phyloP scores from a whole-genome alignment of 768 basidiomycete species.

The Amanita subjunquillea region DNA sequence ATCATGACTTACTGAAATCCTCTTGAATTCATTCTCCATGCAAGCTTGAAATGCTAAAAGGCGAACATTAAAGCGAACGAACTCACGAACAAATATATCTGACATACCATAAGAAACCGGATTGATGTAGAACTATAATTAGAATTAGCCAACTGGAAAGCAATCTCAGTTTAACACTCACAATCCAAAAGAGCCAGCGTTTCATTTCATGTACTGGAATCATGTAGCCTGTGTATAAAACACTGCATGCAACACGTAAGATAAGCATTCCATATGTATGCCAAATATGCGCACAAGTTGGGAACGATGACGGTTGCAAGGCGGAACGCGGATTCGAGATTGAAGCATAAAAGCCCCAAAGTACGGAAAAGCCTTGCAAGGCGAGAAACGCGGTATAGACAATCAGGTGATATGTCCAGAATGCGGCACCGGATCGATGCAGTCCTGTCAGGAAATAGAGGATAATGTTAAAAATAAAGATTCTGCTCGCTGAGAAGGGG shows the following conservation, averaged over 20 bases:
- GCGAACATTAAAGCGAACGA: background rate
- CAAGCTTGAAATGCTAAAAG: conserved; percentile 57
- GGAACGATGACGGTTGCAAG: conserved; percentile 64
- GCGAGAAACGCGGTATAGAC: conserved; percentile 53
- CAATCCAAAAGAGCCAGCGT: conserved; percentile 81
- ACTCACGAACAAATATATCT: background rate
- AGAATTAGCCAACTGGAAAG: conserved; percentile 7
- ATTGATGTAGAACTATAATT: conserved; percentile 61
- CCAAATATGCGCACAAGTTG: conserved; percentile 34
- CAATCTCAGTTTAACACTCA: conserved; percentile 19
- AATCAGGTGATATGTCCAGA: conserved; percentile 55
- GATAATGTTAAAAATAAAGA: conserved; percentile 53
- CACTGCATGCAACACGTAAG: conserved; percentile 16
- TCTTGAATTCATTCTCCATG: conserved; percentile 84
- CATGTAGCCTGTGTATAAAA: conserved; percentile 63
- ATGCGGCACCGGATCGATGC: conserved; percentile 29
- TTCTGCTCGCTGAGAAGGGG: conserved; percentile 51
- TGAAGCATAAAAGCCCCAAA: conserved; percentile 43
- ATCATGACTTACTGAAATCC: conserved; percentile 38
- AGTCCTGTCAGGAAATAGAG: conserved; percentile 62
- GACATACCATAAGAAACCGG: conserved; percentile 59
- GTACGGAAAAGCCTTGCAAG: conserved; percentile 85
- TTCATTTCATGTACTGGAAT: conserved; percentile 65
- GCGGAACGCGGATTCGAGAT: conserved; percentile 36
- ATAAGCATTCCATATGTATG: background rate